Evolutionary conservation across 805 yeast species (phyloP).

Genomic region (Wickerhamiella kazuoi): DNA sequence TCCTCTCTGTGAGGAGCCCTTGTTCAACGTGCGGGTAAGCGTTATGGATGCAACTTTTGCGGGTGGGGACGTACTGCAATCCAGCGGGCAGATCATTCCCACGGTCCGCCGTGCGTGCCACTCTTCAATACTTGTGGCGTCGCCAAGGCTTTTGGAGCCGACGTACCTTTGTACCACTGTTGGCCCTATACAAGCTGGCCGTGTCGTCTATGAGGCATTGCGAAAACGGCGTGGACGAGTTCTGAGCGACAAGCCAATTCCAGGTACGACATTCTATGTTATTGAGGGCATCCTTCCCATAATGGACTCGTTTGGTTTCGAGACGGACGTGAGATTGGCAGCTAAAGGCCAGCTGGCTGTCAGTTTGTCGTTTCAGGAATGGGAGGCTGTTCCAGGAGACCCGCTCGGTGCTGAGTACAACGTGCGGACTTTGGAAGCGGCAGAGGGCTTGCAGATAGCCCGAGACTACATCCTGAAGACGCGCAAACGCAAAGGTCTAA

Average conservation of each 20-base stretch:
- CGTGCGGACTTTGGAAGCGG: constrained; percentile 60
- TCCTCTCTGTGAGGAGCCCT: constrained; percentile 77
- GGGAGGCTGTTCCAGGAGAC: constrained; percentile 80
- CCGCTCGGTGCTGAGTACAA: constrained; percentile 54
- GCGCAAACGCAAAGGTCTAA: constrained; percentile 69
- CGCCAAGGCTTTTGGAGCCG: constrained; percentile 74
- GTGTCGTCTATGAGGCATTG: constrained; percentile 33
- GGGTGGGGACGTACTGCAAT: constrained; percentile 30
- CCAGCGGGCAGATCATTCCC: constrained; percentile 60
- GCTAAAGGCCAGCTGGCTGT: constrained; percentile 69
- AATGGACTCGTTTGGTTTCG: constrained; percentile 79
- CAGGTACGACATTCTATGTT: constrained; percentile 52
- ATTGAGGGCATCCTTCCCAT: constrained; percentile 61
- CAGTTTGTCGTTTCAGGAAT: constrained; percentile 43
- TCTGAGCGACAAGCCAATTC: constrained; percentile 35
- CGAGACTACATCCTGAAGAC: constrained; percentile 84
- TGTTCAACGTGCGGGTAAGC: constrained; percentile 52
- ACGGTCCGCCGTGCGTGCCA: constrained; percentile 72
- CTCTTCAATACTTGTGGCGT: constrained; percentile 57
- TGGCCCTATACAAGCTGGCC: constrained; percentile 32
- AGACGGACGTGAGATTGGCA: constrained; percentile 61
- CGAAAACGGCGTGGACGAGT: constrained; percentile 54
- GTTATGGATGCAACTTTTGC: constrained; percentile 44
- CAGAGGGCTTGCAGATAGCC: constrained; percentile 50
- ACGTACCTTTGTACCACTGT: constrained; percentile 42